Percentiles rank a stretch among this genome's conserved stretches.
These are phyloP conservation scores for Melastoma candidum DNA, from an alignment of 441 rosid genomes.

Conservation along the genomic window DNA sequence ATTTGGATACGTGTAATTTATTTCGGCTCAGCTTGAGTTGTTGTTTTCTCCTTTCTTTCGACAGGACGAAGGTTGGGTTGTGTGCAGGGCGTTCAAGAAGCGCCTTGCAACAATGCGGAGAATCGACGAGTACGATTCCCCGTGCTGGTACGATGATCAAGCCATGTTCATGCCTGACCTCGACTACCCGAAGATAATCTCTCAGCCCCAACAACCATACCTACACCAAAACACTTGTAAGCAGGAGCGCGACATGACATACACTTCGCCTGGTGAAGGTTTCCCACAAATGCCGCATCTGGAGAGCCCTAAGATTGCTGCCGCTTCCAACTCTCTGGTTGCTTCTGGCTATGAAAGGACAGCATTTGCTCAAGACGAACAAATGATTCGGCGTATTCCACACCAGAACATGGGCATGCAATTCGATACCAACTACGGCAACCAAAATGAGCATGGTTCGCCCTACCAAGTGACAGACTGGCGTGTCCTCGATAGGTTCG, in stretches of 20 bases:
- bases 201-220: slow-evolving; percentile 9
- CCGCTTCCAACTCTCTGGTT: no score
- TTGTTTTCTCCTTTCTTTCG: neutral
- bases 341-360: neutral
- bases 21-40: no score
- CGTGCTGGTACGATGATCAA: slow-evolving; percentile 19
- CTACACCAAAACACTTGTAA: slow-evolving; percentile 6
- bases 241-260: neutral
- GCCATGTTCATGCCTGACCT: slow-evolving; percentile 15
- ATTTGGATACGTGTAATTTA: neutral
- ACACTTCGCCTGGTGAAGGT: neutral
- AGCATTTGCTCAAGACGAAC: neutral
- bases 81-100: slow-evolving; percentile 21
- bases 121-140: slow-evolving; percentile 12
- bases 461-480: slow-evolving; percentile 28
- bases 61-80: slow-evolving; percentile 22
- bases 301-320: slow-evolving; percentile 16
- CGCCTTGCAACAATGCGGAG: slow-evolving; percentile 11
- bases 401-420: slow-evolving; percentile 2
- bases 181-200: slow-evolving; percentile 13
- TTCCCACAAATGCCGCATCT: slow-evolving; percentile 13
- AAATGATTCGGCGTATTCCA: no score
- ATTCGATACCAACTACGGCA: neutral
- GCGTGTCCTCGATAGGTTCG: slow-evolving; percentile 27
- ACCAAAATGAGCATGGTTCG: slow-evolving; percentile 19